Conservation (phyloP, 2,329 filamentous ascomycete species). For the Corinectria fuckeliana region DNA sequence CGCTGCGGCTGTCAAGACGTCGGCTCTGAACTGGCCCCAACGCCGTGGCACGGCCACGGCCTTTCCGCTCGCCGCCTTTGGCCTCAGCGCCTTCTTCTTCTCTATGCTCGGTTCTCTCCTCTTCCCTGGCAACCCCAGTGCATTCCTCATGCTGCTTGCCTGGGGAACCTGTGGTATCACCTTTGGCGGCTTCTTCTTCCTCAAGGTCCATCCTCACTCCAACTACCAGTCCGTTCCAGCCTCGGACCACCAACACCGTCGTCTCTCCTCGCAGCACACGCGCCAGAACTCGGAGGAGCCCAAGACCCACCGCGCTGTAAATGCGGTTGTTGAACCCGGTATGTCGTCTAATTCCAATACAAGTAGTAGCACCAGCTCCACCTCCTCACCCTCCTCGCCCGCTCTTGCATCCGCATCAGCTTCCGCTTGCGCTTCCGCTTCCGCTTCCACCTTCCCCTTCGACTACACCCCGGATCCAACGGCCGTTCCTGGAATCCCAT, state of each 20-base stretch:
- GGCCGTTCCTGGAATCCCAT: conserved; percentile 35
- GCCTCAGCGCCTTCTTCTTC: conserved; percentile 96
- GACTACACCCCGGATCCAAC: conserved; percentile 24
- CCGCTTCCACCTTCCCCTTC: conserved; percentile 4
- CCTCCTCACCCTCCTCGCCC: conserved; percentile 31
- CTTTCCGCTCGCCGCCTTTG: conserved; percentile 91
- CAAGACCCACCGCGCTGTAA: conserved; percentile 47
- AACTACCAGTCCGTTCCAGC: conserved; percentile 64
- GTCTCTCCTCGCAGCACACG: conserved; percentile 44
- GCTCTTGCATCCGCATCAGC: conserved; percentile 26
- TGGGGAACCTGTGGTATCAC: conserved; percentile 79
- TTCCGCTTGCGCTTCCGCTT: conserved; percentile 18
- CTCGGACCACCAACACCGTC: conserved; percentile 27
- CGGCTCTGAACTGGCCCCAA: conserved; percentile 88
- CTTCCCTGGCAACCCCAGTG: conserved; percentile 83
- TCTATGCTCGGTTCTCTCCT: conserved; percentile 77
- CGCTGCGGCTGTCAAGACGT: conserved; percentile 82
- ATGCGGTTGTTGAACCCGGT: conserved; percentile 66
- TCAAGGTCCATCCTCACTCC: conserved; percentile 72
- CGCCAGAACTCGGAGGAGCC: conserved; percentile 51
- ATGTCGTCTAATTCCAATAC: conserved; percentile 54
- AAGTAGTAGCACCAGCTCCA: conserved; percentile 44
- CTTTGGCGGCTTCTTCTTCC: conserved; percentile 81
- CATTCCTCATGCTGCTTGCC: conserved; percentile 81
- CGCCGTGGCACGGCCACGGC: conserved; percentile 93